Conservation (phyloP, 192 early-diverging fungal genomes). For the Gryganskiella cystojenkinii region DNA sequence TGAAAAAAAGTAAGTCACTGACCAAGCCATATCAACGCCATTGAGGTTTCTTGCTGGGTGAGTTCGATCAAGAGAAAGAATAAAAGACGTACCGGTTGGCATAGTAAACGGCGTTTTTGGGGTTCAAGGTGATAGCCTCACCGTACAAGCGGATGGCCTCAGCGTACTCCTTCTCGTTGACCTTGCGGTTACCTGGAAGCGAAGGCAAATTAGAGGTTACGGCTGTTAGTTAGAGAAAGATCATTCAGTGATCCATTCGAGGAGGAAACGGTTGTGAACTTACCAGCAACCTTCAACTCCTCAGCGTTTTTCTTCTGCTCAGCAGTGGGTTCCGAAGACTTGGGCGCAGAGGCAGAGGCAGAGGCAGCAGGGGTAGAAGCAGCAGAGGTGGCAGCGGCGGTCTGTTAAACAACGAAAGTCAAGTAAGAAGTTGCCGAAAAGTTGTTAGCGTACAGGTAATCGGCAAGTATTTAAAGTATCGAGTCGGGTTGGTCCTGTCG, state of each 20-base stretch:
- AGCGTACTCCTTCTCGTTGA: constrained; percentile 84
- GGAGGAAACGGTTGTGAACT: neutral
- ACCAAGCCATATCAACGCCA: too few relatives aligned
- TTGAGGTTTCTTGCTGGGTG: too few relatives aligned
- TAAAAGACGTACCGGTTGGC: constrained; percentile 97
- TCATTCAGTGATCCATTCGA: neutral
- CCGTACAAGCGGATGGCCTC: constrained; percentile 92
- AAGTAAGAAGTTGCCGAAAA: too few relatives aligned
- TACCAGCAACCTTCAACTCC: constrained; percentile 80
- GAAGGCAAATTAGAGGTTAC: neutral
- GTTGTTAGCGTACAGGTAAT: too few relatives aligned
- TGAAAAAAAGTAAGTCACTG: too few relatives aligned
- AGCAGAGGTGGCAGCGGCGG: constrained; percentile 31
- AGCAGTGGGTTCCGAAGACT: constrained; percentile 52
- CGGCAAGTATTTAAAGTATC: too few relatives aligned
- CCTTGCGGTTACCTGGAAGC: constrained; percentile 76
- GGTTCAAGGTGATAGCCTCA: constrained; percentile 88
- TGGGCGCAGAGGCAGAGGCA: constrained; percentile 5
- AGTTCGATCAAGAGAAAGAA: too few relatives aligned
- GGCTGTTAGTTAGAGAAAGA: neutral
- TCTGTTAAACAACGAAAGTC: constrained; percentile 11
- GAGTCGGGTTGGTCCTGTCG: too few relatives aligned
- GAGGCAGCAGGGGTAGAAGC: constrained; percentile 14
- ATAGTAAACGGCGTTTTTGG: constrained; percentile 93
- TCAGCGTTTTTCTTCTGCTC: constrained; percentile 87